Evolutionary conservation across 495 filamentous ascomycete species (phyloP).

Genomic region (Wilcoxina mikolae): DNA sequence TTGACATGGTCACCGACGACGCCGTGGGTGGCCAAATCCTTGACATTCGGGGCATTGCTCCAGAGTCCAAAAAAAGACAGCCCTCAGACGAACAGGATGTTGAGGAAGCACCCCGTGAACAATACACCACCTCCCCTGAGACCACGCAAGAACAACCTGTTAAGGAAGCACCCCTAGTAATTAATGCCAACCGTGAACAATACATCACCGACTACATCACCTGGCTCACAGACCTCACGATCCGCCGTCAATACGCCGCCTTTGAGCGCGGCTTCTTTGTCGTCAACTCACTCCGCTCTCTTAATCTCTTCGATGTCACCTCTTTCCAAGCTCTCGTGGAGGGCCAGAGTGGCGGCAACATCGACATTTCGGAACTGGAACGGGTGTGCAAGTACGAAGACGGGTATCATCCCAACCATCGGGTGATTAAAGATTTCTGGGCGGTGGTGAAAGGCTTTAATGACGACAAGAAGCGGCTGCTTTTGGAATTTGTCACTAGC

Average conservation of each 20-base stretch:
- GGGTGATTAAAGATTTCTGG: constrained; percentile 70
- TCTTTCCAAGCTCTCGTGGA: constrained; percentile 66
- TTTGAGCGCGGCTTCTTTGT: constrained; percentile 70
- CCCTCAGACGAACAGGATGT: neutral
- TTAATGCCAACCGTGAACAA: constrained; percentile 55
- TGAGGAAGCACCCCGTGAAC: neutral
- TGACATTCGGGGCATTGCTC: neutral
- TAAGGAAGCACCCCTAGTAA: constrained; percentile 47
- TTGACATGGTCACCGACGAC: neutral
- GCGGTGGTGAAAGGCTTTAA: constrained; percentile 52
- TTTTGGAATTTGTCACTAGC: constrained; percentile 91
- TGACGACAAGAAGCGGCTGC: constrained; percentile 48
- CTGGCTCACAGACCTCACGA: constrained; percentile 65
- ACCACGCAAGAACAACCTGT: constrained; percentile 11
- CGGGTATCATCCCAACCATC: constrained; percentile 54
- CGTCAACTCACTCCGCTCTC: constrained; percentile 51
- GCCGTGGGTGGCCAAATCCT: neutral
- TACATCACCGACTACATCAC: constrained; percentile 81
- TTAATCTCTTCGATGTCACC: constrained; percentile 51
- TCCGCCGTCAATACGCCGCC: constrained; percentile 61
- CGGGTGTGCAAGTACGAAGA: constrained; percentile 56
- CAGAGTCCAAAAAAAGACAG: neutral
- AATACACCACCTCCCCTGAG: neutral
- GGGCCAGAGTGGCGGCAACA: constrained; percentile 48
- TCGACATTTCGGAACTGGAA: constrained; percentile 58